A percentile compares a stretch with the other conserved stretches of the same genome.
phyloP scores from a whole-genome alignment of 2,329 filamentous ascomycete species.

The Aspergillus piperis region DNA sequence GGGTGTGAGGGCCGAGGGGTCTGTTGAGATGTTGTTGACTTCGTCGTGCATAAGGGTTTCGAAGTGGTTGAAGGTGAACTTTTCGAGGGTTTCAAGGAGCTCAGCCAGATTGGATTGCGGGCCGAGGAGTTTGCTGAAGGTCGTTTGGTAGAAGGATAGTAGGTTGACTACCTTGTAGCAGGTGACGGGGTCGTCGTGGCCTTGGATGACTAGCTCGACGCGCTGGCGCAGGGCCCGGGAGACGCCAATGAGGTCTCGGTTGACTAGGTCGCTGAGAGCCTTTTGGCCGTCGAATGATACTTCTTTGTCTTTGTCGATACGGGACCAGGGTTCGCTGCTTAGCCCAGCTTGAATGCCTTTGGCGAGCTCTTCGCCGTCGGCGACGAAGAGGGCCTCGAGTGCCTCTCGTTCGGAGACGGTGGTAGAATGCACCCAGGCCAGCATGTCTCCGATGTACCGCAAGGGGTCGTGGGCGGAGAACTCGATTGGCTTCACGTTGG shows the following conservation, averaged over 20 bases:
- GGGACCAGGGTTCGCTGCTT: constrained; percentile 81
- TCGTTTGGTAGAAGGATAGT: constrained; percentile 82
- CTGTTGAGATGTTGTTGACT: constrained; percentile 63
- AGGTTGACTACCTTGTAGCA: constrained; percentile 90
- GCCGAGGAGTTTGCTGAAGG: constrained; percentile 78
- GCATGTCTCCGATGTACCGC: constrained; percentile 93
- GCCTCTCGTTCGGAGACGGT: constrained; percentile 93
- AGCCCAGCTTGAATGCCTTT: constrained; percentile 77
- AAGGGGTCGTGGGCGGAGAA: constrained; percentile 88
- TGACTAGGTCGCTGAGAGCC: constrained; percentile 82
- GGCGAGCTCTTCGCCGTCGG: constrained; percentile 84
- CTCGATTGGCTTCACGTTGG: constrained; percentile 83
- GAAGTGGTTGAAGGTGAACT: constrained; percentile 80
- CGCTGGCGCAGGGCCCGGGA: constrained; percentile 83
- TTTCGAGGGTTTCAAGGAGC: constrained; percentile 67
- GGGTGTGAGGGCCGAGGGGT: constrained; percentile 68
- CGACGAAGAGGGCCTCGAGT: constrained; percentile 85
- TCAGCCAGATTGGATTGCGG: constrained; percentile 68
- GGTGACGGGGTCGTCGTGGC: constrained; percentile 84
- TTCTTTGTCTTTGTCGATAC: constrained; percentile 60
- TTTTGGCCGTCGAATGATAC: constrained; percentile 74
- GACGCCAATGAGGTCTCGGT: constrained; percentile 79
- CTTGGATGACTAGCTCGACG: constrained; percentile 87
- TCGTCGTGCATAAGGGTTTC: constrained; percentile 78
- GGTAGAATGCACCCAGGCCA: constrained; percentile 94